Evolutionary conservation across 495 filamentous ascomycete species (phyloP), one percentile per base, ranked within the genome.

Genomic region (Penicillium cosmopolitanum): DNA sequence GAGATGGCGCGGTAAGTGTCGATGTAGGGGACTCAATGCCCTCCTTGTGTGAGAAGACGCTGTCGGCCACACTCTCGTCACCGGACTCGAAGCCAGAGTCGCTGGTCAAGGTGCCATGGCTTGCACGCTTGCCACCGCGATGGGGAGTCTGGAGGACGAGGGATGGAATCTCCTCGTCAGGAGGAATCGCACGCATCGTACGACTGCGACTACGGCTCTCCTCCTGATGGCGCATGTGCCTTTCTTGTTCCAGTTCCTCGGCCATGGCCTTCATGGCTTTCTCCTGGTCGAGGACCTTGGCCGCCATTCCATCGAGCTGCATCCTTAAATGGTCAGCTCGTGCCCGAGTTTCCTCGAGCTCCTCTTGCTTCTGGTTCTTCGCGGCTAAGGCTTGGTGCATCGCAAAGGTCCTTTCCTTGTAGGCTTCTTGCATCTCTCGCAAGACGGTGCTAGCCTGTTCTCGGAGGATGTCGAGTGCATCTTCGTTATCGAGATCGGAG

Each of bases 231-330:
- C 87, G 77, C 12, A 77, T 58, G 42, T 73, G 75, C 62, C 81
- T 81, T 66, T 93, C 90, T 1, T 79, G 72, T 18, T 80, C 81
- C 5, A 94, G 70, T 58, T 92, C 85, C 12, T 84, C 81, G 2
- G 84, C 82, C 60, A 93, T 78, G 48, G 76, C 74, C 66, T 79
- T 77, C 83, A 91, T 88, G 47, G 77, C 81, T 51, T 73, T 69
- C 63, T 92, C 87, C 61, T 90, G 87, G 63, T 87, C 83, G 0
- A 76, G 71, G 0, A 86, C 86, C 62, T 86, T 83, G n/a, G 75
- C 79, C 1, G 90, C 85, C 85, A 94, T 88, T 36, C 84, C 86
- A 68, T 93, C 88, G 7, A 96, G 77, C 72, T 96, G 91, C 53
- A 80, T 77, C 72, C 88, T 90, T 23, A 93, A 77, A 60, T 88